Evolutionary conservation across 805 yeast genomes (phyloP), one percentile per base, ranked within the genome.

Genomic region (Jamesozyma piceae): DNA sequence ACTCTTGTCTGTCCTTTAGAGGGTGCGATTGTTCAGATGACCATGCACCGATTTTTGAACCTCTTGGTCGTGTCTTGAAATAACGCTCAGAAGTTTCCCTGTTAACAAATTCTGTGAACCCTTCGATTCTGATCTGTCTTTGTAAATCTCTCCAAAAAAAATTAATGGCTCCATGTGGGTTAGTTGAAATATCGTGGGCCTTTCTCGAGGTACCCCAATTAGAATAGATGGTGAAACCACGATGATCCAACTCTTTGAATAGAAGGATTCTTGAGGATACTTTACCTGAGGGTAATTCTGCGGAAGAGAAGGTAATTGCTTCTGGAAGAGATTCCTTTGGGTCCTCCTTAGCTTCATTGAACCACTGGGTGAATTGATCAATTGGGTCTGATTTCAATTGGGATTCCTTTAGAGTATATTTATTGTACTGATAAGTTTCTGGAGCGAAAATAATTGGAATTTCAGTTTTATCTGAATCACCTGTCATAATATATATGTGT

Each of bases 11-110:
- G 35, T 68, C 62, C 13, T 58, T 54, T 30, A 89, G 69, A 2
- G 68, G 71, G 42, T 74, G 70, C 28, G 89, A 77, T 68, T 92
- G 98, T 3, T 95, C 94, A 24, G 94, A 81, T 0, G 97, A 83
- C 95, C 96, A 89, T 0, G 98, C 98, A 26, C 98, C 97, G 47
- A 92, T 78, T 58, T 83, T 80, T 26, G 95, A 83, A 5, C 94
- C 97, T 45, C 95, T 72, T 31, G 98, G 98, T 58, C 98, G 74
- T 0, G 95, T 82, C 40, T 75, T 73, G 64, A 77, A 92, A 64
- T 92, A 92, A 38, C 80, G 70, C 52, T 81, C 78, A 5, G 86
- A 75, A 26, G 82, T 85, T 53, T 83, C 89, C 44, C 79, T 69
- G 22, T 77, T 69, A 35, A 89, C 83, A 47, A 72, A 74, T 62